Evolutionary conservation across 2,329 filamentous ascomycete genomes (phyloP), one percentile per base, ranked within the genome.

Genomic region (Helicocarpus griseus): DNA sequence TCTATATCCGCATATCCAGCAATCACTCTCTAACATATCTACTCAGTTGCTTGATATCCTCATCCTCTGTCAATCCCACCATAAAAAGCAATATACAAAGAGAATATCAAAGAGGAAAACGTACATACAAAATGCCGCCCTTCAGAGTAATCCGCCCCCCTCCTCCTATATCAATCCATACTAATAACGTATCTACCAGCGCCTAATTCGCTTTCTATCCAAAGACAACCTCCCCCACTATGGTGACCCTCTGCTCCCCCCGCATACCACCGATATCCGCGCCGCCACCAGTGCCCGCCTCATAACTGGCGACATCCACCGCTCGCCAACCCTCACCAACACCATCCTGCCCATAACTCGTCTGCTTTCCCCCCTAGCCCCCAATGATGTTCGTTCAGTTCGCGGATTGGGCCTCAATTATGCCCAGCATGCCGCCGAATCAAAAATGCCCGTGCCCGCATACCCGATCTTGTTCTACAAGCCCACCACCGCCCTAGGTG

Each of bases 391-490:
- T 52, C 75, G 73, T 60, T 86, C 83, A 0, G 82, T 87, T 45
- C 77, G 85, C 51, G 87, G 84, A 57, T 65, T 88, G 11, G 84
- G 84, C 0, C 70, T 88, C 47, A 88, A 88, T 69, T 88, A 88
- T 61, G 81, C 78, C 48, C 75, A 84, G 57, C 85, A 88, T 62
- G 85, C 85, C 6, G 79, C 79, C 61, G 84, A 87, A 72, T 77
- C 83, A 24, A 81, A 80, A 54, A 77, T 87, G 70, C 77, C 85
- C 1, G 75, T 86, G 53, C 86, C 86, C 1, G 77, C 80, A 60
- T 86, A 81, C 57, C 87, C 87, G 0, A 76, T 89, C 8, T 69
- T 90, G 17, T 90, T 90, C 68, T 84, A 82, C 70, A 88, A 88
- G 67, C 85, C 86, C 3, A 65, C 75, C 5, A 86, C 85, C 2